Evolutionary conservation across 192 early-diverging fungal genomes (phyloP).

Genomic region (Mortierella claussenii): DNA sequence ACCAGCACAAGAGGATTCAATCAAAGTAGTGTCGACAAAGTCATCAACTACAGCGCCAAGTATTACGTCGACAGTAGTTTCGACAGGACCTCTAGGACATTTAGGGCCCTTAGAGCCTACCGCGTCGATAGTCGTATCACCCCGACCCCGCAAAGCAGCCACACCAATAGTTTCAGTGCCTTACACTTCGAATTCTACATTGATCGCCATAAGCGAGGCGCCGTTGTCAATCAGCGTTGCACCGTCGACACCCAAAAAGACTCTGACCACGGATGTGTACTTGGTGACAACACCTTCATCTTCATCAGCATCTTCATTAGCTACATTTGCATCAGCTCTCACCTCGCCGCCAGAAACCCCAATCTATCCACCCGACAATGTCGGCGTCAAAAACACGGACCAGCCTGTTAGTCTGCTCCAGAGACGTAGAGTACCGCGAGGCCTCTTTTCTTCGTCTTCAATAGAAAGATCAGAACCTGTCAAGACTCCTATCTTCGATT

Average conservation of each 20-base stretch:
- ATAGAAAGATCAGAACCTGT: background rate
- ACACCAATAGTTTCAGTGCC: background rate
- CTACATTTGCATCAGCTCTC: constrained; percentile 11
- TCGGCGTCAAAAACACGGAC: background rate
- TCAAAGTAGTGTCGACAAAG: too few species aligned
- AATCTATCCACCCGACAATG: background rate
- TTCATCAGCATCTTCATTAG: background rate
- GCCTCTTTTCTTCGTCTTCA: constrained; percentile 16
- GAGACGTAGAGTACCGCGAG: constrained; percentile 34
- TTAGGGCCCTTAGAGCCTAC: too few species aligned
- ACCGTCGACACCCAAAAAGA: background rate
- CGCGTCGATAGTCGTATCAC: too few species aligned
- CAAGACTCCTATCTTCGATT: background rate
- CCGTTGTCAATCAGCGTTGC: constrained; percentile 22
- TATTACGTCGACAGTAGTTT: too few species aligned
- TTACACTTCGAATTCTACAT: background rate
- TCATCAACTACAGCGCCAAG: too few species aligned
- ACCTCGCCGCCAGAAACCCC: constrained; percentile 11
- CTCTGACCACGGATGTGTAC: too few species aligned
- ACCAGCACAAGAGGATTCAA: background rate
- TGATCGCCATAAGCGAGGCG: constrained; percentile 17
- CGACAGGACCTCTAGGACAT: too few species aligned
- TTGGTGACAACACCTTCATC: background rate
- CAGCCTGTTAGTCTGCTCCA: background rate
- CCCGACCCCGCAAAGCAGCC: background rate